These are phyloP conservation scores for Rauvolfia tetraphylla DNA, from an alignment of 257 asterid species.

Conservation along the genomic window DNA sequence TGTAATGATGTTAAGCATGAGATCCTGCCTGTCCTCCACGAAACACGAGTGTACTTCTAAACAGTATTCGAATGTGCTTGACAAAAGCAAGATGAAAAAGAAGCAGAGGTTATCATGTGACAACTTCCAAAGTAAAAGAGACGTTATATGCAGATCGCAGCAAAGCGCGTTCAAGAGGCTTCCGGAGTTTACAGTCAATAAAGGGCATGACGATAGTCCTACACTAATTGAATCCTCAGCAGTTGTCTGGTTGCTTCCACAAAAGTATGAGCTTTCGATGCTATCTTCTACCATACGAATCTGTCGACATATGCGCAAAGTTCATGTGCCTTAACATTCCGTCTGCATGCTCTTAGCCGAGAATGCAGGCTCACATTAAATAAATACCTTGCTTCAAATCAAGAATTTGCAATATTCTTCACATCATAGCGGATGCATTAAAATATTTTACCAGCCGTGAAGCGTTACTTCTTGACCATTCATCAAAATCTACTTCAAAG, in stretches of 20 bases:
- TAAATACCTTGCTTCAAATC: too few relatives aligned
- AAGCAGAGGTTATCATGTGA: not conserved
- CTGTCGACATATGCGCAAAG: not conserved
- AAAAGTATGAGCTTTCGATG: not conserved
- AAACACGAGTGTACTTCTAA: too few relatives aligned
- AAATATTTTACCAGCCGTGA: too few relatives aligned
- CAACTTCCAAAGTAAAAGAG: slow-evolving; percentile 12
- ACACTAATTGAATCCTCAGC: slow-evolving; percentile 4
- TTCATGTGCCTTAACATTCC: slow-evolving; percentile 8
- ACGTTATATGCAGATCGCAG: slow-evolving; percentile 15
- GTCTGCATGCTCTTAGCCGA: not conserved
- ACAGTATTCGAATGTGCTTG: too few relatives aligned
- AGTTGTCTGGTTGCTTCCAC: not conserved
- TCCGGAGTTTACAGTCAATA: not conserved
- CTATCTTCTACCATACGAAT: not conserved
- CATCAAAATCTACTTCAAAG: too few relatives aligned
- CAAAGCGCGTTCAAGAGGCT: slow-evolving; percentile 38
- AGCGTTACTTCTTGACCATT: too few relatives aligned
- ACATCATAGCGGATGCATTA: too few relatives aligned
- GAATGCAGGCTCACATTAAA: too few relatives aligned
- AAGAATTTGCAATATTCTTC: too few relatives aligned
- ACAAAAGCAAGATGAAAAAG: not conserved
- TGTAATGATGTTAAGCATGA: slow-evolving; percentile 8
- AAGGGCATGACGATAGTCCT: slow-evolving; percentile 3
- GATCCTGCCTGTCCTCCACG: slow-evolving; percentile 15